A percentile compares a stretch with the other conserved stretches of the same genome.
phyloP scores from a whole-genome alignment of 306 rosid genomes.

The Luffa acutangula region DNA sequence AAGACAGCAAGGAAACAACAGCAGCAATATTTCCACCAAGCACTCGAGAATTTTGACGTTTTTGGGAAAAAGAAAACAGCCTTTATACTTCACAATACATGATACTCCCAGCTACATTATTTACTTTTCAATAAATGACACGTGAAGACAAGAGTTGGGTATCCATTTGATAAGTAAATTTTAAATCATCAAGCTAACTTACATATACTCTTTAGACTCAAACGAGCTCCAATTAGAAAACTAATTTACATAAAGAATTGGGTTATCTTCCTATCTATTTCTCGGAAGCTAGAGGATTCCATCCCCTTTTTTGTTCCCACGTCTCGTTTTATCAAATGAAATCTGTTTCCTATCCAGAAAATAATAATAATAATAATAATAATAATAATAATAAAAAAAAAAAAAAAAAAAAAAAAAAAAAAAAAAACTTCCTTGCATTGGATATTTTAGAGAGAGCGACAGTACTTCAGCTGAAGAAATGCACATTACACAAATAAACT shows the following conservation, averaged over 20 bases:
- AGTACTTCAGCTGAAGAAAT: background rate
- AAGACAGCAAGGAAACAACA: background rate
- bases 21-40: background rate
- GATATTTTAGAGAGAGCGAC: background rate
- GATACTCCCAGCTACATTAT: background rate
- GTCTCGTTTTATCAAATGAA: background rate
- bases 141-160: background rate
- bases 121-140: background rate
- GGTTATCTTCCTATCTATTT: background rate
- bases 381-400: no score
- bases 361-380: no score
- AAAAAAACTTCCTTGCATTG: background rate
- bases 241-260: background rate
- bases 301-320: background rate
- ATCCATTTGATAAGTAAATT: background rate
- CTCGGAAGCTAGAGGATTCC: background rate
- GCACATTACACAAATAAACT: slow-evolving; percentile 1
- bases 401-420: background rate
- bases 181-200: background rate
- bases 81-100: background rate
- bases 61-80: background rate
- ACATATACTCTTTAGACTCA: background rate
- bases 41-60: background rate
- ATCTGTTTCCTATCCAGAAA: background rate
- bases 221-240: background rate